phyloP scores from a whole-genome alignment of 2,329 filamentous ascomycete species.

The Hypomyces rosellus region DNA sequence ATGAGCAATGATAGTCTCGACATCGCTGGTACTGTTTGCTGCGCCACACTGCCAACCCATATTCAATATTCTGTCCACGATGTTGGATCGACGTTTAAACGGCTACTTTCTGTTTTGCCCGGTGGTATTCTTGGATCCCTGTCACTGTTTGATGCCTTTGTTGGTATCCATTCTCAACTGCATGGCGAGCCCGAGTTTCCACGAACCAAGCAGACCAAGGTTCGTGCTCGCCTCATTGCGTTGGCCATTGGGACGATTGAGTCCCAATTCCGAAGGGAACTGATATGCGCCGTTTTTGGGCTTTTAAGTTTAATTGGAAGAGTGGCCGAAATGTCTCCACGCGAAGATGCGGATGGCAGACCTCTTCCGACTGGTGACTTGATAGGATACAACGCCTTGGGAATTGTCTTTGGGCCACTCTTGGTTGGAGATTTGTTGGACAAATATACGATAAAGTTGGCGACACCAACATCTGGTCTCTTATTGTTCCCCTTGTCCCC shows the following conservation, averaged over 20 bases:
- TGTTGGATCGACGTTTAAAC: constrained; percentile 62
- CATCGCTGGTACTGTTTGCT: constrained; percentile 52
- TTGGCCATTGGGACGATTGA: constrained; percentile 54
- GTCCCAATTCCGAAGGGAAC: constrained; percentile 53
- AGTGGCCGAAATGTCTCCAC: constrained; percentile 46
- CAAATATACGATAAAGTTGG: constrained; percentile 42
- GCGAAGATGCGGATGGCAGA: constrained; percentile 45
- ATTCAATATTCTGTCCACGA: constrained; percentile 57
- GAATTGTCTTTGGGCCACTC: constrained; percentile 60
- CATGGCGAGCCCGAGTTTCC: constrained; percentile 45
- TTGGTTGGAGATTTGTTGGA: constrained; percentile 53
- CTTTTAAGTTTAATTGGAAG: constrained; percentile 56
- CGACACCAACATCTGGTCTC: constrained; percentile 34
- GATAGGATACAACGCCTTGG: constrained; percentile 59
- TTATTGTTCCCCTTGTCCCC: constrained; percentile 38
- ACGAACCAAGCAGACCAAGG: constrained; percentile 47
- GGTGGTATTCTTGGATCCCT: constrained; percentile 61
- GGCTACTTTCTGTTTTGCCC: constrained; percentile 54
- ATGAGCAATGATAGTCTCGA: constrained; percentile 40
- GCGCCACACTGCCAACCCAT: constrained; percentile 53
- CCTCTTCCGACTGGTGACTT: constrained; percentile 50
- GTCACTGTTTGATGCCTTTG: constrained; percentile 54
- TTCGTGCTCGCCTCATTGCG: constrained; percentile 60
- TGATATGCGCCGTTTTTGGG: constrained; percentile 63
- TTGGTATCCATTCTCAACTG: constrained; percentile 54